Conservation (phyloP, 345 rosid genomes). For the Linum lewisii region DNA sequence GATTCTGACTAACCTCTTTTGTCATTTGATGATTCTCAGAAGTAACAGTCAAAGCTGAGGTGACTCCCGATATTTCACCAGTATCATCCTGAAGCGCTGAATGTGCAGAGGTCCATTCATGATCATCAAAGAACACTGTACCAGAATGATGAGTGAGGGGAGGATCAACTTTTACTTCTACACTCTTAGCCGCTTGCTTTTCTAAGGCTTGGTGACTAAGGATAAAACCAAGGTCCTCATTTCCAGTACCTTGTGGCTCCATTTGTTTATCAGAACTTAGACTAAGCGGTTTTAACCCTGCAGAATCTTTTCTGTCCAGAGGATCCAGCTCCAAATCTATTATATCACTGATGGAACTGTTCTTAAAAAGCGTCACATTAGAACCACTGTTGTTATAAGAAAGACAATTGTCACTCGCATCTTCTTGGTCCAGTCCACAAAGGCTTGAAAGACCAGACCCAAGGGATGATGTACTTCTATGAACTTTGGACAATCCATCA, state of each 20-base stretch:
- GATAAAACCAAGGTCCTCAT: constrained; percentile 17
- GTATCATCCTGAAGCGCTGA: constrained; percentile 20
- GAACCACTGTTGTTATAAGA: constrained; percentile 24
- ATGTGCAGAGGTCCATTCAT: constrained; percentile 22
- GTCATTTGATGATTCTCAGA: constrained; percentile 23
- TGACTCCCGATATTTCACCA: constrained; percentile 16
- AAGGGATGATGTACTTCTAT: constrained; percentile 10
- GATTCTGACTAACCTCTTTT: constrained; percentile 46
- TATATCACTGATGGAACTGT: constrained; percentile 26
- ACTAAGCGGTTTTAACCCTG: constrained; percentile 13
- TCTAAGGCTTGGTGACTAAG: constrained; percentile 13
- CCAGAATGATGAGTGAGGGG: constrained; percentile 13
- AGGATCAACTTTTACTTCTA: constrained; percentile 19
- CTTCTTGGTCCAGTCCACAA: constrained; percentile 17
- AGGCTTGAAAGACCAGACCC: constrained; percentile 17
- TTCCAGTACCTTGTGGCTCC: constrained; percentile 13
- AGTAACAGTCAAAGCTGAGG: constrained; percentile 23
- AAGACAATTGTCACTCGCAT: constrained; percentile 21
- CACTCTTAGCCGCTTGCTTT: constrained; percentile 16
- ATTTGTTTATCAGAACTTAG: constrained; percentile 20
- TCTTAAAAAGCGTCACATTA: constrained; percentile 28
- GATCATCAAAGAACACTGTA: constrained; percentile 19
- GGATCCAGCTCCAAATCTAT: constrained; percentile 36
- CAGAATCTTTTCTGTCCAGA: constrained; percentile 18
- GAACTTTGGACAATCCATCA: constrained; percentile 15